Percentiles rank a stretch among this genome's conserved stretches.
Conservation (phyloP, 2,329 filamentous ascomycete genomes). For the Botryotinia narcissicola region DNA sequence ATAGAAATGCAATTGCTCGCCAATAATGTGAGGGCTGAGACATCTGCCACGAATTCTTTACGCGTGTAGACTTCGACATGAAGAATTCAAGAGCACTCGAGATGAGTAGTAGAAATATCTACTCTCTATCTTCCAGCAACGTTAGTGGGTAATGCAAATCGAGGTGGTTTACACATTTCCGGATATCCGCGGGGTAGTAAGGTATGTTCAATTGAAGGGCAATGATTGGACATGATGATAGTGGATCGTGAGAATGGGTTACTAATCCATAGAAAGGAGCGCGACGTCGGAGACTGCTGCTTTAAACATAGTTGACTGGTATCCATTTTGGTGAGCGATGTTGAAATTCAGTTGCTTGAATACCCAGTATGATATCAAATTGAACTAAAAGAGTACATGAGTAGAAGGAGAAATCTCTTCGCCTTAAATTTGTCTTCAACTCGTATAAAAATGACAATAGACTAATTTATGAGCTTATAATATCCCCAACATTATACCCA, state of each 20-base stretch:
- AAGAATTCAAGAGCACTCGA: neutral
- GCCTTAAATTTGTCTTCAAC: neutral
- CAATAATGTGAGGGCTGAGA: neutral
- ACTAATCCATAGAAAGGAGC: neutral
- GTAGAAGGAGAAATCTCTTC: accelerated
- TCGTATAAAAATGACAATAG: neutral
- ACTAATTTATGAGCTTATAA: neutral
- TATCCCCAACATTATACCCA: neutral
- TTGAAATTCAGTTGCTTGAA: neutral
- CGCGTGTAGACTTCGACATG: neutral
- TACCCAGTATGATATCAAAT: too few relatives aligned
- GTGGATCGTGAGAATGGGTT: neutral
- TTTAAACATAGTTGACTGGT: neutral
- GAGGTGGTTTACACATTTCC: constrained; percentile 2
- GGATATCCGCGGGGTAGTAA: neutral
- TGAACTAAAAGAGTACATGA: neutral
- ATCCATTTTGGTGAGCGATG: neutral
- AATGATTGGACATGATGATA: neutral
- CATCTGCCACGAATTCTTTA: neutral
- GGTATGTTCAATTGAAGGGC: neutral
- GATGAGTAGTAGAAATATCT: neutral
- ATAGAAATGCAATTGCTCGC: too few relatives aligned
- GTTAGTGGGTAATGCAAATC: neutral
- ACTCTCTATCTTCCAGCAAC: neutral
- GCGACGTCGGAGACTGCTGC: neutral